Conservation (phyloP, 495 filamentous ascomycete species). For the Apiosordaria backusii region DNA sequence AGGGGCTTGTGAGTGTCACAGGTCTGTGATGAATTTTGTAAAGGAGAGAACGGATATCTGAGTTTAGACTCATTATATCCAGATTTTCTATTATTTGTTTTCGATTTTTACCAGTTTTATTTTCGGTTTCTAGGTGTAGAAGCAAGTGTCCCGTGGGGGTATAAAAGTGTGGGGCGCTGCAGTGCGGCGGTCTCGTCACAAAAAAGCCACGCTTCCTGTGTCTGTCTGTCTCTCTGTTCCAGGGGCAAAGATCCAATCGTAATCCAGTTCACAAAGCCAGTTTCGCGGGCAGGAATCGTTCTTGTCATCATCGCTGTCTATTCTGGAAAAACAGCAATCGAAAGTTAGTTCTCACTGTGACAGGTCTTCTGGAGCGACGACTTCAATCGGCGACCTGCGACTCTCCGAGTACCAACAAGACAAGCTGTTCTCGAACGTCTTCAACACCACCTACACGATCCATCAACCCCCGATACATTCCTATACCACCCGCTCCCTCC, state of each 20-base stretch:
- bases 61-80: neutral
- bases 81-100: neutral
- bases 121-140: neutral
- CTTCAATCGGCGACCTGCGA: neutral
- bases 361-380: too few species aligned
- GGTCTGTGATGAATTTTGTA: neutral
- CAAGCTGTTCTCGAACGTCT: neutral
- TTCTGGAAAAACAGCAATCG: too few species aligned
- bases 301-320: neutral
- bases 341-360: neutral
- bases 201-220: conserved; percentile 5
- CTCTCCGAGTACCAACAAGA: neutral
- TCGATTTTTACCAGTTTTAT: too few species aligned
- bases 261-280: neutral
- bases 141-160: neutral
- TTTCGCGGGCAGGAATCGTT: neutral
- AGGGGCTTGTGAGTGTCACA: neutral
- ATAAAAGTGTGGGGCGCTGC: neutral
- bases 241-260: neutral
- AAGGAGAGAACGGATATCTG: neutral
- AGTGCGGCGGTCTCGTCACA: neutral
- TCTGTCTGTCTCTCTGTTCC: neutral
- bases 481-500: neutral
- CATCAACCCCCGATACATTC: neutral
- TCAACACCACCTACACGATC: neutral